A percentile compares a stretch with the other conserved stretches of the same genome.
phyloP scores from a whole-genome alignment of 306 rosid species.

The Vachellia collinsii region DNA sequence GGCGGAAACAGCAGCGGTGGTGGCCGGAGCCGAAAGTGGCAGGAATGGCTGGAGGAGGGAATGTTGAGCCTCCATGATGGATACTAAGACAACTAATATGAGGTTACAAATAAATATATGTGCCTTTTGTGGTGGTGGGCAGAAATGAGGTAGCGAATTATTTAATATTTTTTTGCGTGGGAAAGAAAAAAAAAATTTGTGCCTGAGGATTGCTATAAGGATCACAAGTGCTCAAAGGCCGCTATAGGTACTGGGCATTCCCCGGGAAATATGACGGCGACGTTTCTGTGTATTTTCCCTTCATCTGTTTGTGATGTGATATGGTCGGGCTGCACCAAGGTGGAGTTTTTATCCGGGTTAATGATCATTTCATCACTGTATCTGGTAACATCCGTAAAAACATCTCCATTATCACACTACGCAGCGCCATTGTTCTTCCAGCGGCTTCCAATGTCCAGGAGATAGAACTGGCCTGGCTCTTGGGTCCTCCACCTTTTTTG shows the following conservation, averaged over 20 bases:
- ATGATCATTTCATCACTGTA: constrained; percentile 73
- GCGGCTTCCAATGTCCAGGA: constrained; percentile 77
- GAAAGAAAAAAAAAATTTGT: constrained; percentile 33
- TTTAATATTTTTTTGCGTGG: no score
- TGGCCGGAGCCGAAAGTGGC: not conserved
- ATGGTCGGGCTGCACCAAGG: no score
- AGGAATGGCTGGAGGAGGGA: constrained; percentile 43
- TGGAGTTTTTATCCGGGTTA: no score
- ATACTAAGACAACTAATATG: not conserved
- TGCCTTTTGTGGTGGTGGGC: not conserved
- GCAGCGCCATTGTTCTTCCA: constrained; percentile 79
- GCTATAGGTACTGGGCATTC: constrained; percentile 61
- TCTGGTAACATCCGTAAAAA: constrained; percentile 66
- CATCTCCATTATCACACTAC: constrained; percentile 59
- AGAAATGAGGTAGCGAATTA: not conserved
- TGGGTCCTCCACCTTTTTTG: constrained; percentile 51
- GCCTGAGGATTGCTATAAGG: constrained; percentile 87
- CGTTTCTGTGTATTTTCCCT: constrained; percentile 62
- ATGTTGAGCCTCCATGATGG: constrained; percentile 12
- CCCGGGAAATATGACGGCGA: constrained; percentile 77
- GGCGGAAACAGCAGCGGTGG: not conserved
- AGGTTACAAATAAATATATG: not conserved
- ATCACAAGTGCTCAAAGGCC: constrained; percentile 64
- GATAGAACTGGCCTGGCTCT: constrained; percentile 64
- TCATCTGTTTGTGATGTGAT: constrained; percentile 67